phyloP scores from a whole-genome alignment of 768 basidiomycete species.

The Mrakia blollopis region DNA sequence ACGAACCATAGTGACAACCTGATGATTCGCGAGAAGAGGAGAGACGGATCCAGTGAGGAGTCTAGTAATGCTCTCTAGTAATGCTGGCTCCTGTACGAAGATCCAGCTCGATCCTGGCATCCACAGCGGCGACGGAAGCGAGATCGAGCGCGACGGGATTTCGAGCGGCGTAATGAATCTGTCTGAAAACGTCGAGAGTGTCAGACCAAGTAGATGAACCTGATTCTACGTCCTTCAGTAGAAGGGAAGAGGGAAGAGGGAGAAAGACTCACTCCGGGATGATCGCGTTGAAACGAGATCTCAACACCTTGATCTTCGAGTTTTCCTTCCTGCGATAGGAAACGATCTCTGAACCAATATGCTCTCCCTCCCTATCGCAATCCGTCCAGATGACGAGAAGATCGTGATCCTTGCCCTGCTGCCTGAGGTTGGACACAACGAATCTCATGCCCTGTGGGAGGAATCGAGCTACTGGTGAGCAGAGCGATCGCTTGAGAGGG shows the following conservation, averaged over 20 bases:
- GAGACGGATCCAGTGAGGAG: conserved; percentile 61
- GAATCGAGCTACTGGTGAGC: neutral
- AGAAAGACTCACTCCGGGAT: conserved; percentile 78
- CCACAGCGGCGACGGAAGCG: conserved; percentile 81
- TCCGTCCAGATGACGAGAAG: conserved; percentile 99
- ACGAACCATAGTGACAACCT: conserved; percentile 76
- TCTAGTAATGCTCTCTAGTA: conserved; percentile 88
- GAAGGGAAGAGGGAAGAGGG: neutral
- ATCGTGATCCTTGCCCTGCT: conserved; percentile 67
- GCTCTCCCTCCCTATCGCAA: conserved; percentile 97
- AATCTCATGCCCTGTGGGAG: conserved; percentile 53
- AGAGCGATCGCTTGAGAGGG: neutral
- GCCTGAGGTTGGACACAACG: conserved; percentile 70
- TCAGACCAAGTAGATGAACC: neutral
- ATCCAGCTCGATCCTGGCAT: conserved; percentile 81
- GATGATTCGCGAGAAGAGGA: conserved; percentile 53
- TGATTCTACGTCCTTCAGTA: neutral
- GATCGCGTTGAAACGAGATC: conserved; percentile 94
- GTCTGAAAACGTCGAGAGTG: conserved; percentile 51
- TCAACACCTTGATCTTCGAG: conserved; percentile 64
- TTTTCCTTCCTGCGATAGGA: conserved; percentile 69
- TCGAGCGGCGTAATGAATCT: conserved; percentile 90
- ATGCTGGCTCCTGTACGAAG: conserved; percentile 89
- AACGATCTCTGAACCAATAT: conserved; percentile 85
- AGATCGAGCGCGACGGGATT: conserved; percentile 80